Evolutionary conservation across 179 eudicot genomes (phyloP), one percentile per base, ranked within the genome.

Genomic region (Nepenthes alata): DNA sequence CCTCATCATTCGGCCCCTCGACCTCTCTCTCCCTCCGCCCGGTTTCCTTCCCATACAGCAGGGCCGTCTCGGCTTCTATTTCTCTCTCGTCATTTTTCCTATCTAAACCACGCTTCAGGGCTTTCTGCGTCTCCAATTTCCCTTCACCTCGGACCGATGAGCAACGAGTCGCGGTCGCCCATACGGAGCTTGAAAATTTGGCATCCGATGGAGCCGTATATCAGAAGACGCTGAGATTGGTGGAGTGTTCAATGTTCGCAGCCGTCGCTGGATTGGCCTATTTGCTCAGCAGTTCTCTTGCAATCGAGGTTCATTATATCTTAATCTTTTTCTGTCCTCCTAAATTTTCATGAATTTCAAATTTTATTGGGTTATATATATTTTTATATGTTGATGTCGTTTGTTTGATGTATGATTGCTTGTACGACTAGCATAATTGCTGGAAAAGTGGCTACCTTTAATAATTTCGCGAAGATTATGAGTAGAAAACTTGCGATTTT

Each of bases 201-300:
- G 83, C 85, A 11, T 67, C 59, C 38, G 84, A 82, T 13, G 78
- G 97, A 3, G 80, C 70, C 3, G 86, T 91, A 64, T 91, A 80
- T 54, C 79, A 78, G 75, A 81, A 75, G 51, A 88, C 95, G 0
- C 69, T 85, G 60, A 82, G 98, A 63, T 75, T 91, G 71, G 97
- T 91, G 65, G 97, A 91, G 76, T 88, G 96, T 64, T 78, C 97
- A 9, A 91, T 91, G 97, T 88, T 91, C 67, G 91, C 97, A 54
- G 86, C 97, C 47, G 84, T 86, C 62, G 74, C 91, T 67, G 97
- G 95, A 6, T 74, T 91, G 59, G 76, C 84, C 53, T 91, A 84
- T 77, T 70, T 91, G 41, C 81, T 91, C 66, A 88, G 96, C 70
- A 85, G 80, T 60, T 86, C 96, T 56, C 91, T 91, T 69, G 86